Base-by-base conservation (phyloP, 2,329 filamentous ascomycete genomes). In the Fusarium domesticum region DNA sequence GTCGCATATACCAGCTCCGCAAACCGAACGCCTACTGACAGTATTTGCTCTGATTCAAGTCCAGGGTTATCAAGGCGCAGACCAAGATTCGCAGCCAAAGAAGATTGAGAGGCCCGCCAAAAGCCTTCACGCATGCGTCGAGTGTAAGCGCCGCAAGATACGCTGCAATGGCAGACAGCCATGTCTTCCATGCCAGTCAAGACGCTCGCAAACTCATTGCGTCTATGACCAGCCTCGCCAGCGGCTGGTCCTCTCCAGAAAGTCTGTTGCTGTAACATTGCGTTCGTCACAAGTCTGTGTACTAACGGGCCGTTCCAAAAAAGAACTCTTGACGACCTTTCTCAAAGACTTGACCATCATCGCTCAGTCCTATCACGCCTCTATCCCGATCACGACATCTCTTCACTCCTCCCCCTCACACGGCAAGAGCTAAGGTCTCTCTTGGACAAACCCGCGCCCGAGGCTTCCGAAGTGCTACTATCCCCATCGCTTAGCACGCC, bases 101-200 rank as follows among this genome's bases (percentile, higher is more conserved):
- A 33, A 17, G 10, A 15, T 15, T 15, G 14, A 34, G 10, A 34
- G 17, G 10, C 35, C 35, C 5, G 17, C 37, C 2, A 40, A 37
- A 17, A 17, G 37, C 18, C 37, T 18, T 3, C 42, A 45, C 17
- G 42, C 42, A 14, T 45, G 42, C 19, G 35, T 37, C 18, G 42
- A 45, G 16, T 45, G 42, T 19, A 25, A 45, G 18, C 37, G 42
- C 5, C 37, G 42, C 25, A 45, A 45, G 6, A 33, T 45, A 18
- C 42, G 42, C 11, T 45, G 42, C 15, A 37, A 45, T 33, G 42
- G 42, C 11, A 45, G 31, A 18, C 37, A 40, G 23, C 42, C 42
- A n/a, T 45, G 42, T 12, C 17, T 15, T 5, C 31, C 14, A 18
- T 45, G 42, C 31, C 37, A 31, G 6, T 45, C 42, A 7, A 32